Evolutionary conservation across 2,329 filamentous ascomycete genomes (phyloP).

Genomic region (Penicillium sp.): DNA sequence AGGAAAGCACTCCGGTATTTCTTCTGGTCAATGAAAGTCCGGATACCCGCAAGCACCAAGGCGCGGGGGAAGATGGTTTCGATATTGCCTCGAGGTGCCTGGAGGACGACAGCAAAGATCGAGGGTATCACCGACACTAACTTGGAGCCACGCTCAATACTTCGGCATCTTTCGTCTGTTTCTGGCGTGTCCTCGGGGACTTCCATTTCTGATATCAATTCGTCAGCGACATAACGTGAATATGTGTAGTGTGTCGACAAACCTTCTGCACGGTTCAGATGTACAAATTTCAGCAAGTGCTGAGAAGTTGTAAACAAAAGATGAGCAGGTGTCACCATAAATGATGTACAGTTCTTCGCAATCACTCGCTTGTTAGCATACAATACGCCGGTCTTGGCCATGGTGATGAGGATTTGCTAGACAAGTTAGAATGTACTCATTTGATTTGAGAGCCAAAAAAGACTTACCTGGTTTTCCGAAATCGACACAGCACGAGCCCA

Average conservation of each 20-base stretch:
- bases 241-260: conserved; percentile 22
- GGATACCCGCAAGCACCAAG: conserved; percentile 84
- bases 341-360: conserved; percentile 86
- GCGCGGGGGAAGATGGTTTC: conserved; percentile 93
- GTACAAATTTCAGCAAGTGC: conserved; percentile 89
- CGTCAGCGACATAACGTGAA: conserved; percentile 9
- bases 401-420: conserved; percentile 52
- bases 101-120: conserved; percentile 75
- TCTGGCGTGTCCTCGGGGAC: conserved; percentile 84
- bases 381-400: conserved; percentile 70
- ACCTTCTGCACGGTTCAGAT: conserved; percentile 64
- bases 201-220: conserved; percentile 58
- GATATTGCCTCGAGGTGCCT: conserved; percentile 93
- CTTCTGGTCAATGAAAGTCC: conserved; percentile 69
- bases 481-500: conserved; percentile 36
- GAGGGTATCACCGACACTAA: conserved; percentile 86
- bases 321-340: conserved; percentile 72
- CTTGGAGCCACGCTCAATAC: conserved; percentile 79
- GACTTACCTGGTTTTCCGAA: conserved; percentile 38
- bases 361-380: conserved; percentile 70
- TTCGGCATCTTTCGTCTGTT: conserved; percentile 84
- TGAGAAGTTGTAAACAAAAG: conserved; percentile 88
- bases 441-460: neutral
- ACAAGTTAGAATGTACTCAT: conserved; percentile 13
- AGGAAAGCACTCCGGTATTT: conserved; percentile 80